Conservation (phyloP, 371 early-diverging fungal genomes). For the Fennellomyces sp. region DNA sequence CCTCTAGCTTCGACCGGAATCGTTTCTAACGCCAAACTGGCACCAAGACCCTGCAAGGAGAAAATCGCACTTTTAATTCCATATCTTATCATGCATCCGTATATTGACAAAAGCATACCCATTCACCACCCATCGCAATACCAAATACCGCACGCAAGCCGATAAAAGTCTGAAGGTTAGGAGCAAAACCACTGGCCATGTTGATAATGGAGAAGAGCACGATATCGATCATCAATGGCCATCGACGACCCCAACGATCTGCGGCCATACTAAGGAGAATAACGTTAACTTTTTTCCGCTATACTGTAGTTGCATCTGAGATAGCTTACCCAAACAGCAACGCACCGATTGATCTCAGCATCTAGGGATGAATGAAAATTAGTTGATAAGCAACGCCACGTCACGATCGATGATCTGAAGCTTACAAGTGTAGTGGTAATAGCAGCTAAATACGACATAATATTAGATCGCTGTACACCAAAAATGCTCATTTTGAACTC, state of each 20-base stretch:
- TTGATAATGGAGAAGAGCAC: slow-evolving; percentile 65
- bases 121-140: slow-evolving; percentile 77
- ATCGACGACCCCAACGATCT: slow-evolving; percentile 69
- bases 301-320: not conserved
- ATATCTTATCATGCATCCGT: no score
- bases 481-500: not conserved
- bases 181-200: slow-evolving; percentile 69
- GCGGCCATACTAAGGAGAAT: slow-evolving; percentile 43
- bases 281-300: not conserved
- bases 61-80: no score
- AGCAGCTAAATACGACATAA: slow-evolving; percentile 25
- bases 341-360: slow-evolving; percentile 76
- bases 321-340: slow-evolving; percentile 62
- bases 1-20: slow-evolving; percentile 71
- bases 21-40: slow-evolving; percentile 70
- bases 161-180: slow-evolving; percentile 48
- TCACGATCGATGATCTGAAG: not conserved
- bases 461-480: not conserved
- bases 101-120: slow-evolving; percentile 48
- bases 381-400: not conserved
- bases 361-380: slow-evolving; percentile 21
- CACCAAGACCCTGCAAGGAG: slow-evolving; percentile 57
- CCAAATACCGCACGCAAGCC: slow-evolving; percentile 68
- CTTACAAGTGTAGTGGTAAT: slow-evolving; percentile 47
- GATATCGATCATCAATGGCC: slow-evolving; percentile 71